phyloP scores from a whole-genome alignment of 495 filamentous ascomycete species.

The Podospora pseudoanserina region DNA sequence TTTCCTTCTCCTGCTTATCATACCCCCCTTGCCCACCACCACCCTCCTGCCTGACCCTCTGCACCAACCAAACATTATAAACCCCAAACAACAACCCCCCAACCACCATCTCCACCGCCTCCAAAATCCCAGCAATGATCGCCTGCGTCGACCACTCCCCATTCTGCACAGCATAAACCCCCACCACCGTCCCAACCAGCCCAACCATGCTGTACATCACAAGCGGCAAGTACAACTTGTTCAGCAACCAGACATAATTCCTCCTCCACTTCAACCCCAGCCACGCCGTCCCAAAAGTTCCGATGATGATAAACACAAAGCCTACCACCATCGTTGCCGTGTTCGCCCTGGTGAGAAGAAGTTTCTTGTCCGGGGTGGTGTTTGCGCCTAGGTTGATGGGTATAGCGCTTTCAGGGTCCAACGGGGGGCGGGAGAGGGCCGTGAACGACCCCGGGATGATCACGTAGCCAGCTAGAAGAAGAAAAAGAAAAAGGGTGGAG shows the following conservation, averaged over 20 bases:
- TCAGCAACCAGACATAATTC: constrained; percentile 47
- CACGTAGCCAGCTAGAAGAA: constrained; percentile 41
- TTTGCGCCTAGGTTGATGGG: constrained; percentile 11
- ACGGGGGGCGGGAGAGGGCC: constrained; percentile 10
- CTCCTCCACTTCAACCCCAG: constrained; percentile 30
- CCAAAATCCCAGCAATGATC: constrained; percentile 35
- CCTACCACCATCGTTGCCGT: constrained; percentile 28
- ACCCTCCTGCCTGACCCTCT: constrained; percentile 29
- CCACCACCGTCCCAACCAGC: constrained; percentile 45
- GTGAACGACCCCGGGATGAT: constrained; percentile 42
- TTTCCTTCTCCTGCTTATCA: background rate
- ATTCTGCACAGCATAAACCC: constrained; percentile 45
- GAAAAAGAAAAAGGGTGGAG: constrained; percentile 32
- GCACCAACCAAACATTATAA: constrained; percentile 36
- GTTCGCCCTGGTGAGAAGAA: constrained; percentile 11
- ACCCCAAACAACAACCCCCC: constrained; percentile 30
- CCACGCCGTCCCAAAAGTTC: constrained; percentile 17
- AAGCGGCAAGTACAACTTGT: constrained; percentile 41
- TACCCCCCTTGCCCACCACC: constrained; percentile 2
- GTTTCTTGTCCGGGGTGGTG: constrained; percentile 17
- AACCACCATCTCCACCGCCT: constrained; percentile 22
- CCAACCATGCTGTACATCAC: constrained; percentile 47
- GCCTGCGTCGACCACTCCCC: constrained; percentile 48
- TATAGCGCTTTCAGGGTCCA: constrained; percentile 4
- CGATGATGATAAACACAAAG: constrained; percentile 28